Conservation (phyloP, 768 basidiomycete species). For the Collybia sordida region DNA sequence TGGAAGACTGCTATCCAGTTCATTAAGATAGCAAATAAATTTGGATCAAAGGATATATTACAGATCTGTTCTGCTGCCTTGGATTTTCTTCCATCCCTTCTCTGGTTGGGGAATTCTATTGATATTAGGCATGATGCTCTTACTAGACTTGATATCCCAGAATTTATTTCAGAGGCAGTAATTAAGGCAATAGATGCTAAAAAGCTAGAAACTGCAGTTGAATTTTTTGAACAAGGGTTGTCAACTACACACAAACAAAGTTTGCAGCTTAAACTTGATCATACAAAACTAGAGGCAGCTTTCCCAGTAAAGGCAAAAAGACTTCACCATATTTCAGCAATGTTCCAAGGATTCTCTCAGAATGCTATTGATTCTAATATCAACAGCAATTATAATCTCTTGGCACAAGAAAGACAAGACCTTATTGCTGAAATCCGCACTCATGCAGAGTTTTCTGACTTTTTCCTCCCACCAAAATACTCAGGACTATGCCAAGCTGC, state of each 20-base stretch:
- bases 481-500: slow-evolving; percentile 7
- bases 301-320: neutral
- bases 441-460: slow-evolving; percentile 7
- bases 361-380: neutral
- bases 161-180: slow-evolving; percentile 3
- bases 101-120: slow-evolving; percentile 7
- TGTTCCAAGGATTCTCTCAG: neutral
- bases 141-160: slow-evolving; percentile 1
- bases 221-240: slow-evolving; percentile 14
- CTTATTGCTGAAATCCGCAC: slow-evolving; percentile 9
- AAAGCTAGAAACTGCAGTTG: slow-evolving; percentile 7
- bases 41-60: slow-evolving; percentile 1
- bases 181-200: slow-evolving; percentile 5
- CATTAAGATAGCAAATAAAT: neutral
- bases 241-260: slow-evolving; percentile 6
- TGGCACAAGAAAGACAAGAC: slow-evolving; percentile 7
- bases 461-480: slow-evolving; percentile 8
- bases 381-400: neutral
- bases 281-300: neutral
- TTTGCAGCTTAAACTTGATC: slow-evolving; percentile 2
- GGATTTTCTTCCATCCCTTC: slow-evolving; percentile 1
- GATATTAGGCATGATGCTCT: slow-evolving; percentile 3
- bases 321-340: slow-evolving; percentile 3
- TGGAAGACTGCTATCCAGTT: slow-evolving; percentile 7
- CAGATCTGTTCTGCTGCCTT: slow-evolving; percentile 7